Base-by-base conservation (phyloP, 2,329 filamentous ascomycete genomes). In the Hirsutella rhossiliensis region DNA sequence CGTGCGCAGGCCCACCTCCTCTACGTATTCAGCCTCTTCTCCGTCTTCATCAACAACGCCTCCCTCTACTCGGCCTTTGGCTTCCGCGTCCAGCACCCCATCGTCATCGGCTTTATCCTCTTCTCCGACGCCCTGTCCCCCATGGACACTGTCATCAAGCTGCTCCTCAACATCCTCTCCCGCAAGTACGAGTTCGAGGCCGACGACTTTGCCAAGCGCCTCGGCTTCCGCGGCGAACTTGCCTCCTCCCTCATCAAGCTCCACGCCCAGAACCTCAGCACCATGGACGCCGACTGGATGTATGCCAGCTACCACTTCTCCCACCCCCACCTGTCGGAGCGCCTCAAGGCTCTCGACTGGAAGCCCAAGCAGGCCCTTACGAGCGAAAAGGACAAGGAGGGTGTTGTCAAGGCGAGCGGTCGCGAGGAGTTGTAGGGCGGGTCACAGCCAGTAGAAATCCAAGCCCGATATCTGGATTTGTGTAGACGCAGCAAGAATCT, bases 281-380 rank as follows among this genome's bases (percentile, higher is more conserved):
- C 87, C 48, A 97, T 98, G 90, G 92, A 98, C 57, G 92, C 92
- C 27, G 94, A 98, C 67, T 94, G 86, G 84, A 80, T 96, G 76
- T 98, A 94, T 65, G 92, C 92, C 43, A 94, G 84, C 67, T 98
- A 97, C 73, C 89, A 98, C 69, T 96, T 94, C 74, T 96, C 90
- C 20, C 92, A 98, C 67, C 92, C 92, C 1, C 96, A 97, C 53
- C 72, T 98, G 52, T 85, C 89, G 2, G 94, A 98, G 75, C 80
- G 92, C 56, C 73, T 98, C 56, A 87, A 85, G 64, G 92, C 90
- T 2, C 75, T 98, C 48, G 82, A 86, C 51, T 98, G 90, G 89
- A 80, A 82, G 58, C 80, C 86, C 42, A 68, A 63, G 15, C 62
- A 67, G 47, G 72, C 68, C 50, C 63, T 73, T 18, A 60, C 56